Conservation (phyloP, 2,329 filamentous ascomycete genomes). For the Epichloe elymi region DNA sequence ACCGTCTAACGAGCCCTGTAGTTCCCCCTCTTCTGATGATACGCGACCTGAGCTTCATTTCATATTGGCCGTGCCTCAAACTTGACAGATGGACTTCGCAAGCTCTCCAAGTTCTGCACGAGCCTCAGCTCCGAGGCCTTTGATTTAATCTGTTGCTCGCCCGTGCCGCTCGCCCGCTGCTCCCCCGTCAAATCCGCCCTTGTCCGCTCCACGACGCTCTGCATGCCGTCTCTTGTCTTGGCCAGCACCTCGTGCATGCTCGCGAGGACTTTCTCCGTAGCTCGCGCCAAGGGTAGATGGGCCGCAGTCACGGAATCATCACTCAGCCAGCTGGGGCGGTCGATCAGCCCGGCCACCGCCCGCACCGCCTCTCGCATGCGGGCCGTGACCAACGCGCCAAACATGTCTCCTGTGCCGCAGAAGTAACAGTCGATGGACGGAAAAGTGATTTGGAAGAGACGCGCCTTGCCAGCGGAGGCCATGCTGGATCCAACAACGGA, state of each 20-base stretch:
- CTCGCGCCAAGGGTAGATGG: constrained; percentile 70
- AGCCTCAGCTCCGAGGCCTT: constrained; percentile 83
- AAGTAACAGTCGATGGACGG: constrained; percentile 88
- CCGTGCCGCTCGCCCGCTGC: constrained; percentile 36
- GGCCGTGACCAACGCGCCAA: constrained; percentile 79
- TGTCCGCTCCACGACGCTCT: constrained; percentile 31
- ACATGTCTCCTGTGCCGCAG: constrained; percentile 96
- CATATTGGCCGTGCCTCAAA: constrained; percentile 45
- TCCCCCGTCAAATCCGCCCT: constrained; percentile 29
- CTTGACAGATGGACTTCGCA: constrained; percentile 52
- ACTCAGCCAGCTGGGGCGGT: constrained; percentile 58
- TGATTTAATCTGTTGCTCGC: constrained; percentile 54
- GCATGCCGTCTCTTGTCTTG: constrained; percentile 54
- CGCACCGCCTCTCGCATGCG: constrained; percentile 73
- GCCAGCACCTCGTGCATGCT: constrained; percentile 82
- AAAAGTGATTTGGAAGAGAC: constrained; percentile 81
- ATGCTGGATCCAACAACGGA: constrained; percentile 69
- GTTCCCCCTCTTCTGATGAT: no score
- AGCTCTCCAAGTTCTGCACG: constrained; percentile 56
- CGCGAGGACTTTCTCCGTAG: constrained; percentile 74
- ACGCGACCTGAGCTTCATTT: neutral
- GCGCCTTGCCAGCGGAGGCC: constrained; percentile 47
- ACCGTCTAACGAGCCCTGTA: no score
- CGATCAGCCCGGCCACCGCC: constrained; percentile 30
- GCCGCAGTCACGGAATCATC: constrained; percentile 54